phyloP scores from a whole-genome alignment of 2,329 filamentous ascomycete species.

The Colletotrichum sp. region DNA sequence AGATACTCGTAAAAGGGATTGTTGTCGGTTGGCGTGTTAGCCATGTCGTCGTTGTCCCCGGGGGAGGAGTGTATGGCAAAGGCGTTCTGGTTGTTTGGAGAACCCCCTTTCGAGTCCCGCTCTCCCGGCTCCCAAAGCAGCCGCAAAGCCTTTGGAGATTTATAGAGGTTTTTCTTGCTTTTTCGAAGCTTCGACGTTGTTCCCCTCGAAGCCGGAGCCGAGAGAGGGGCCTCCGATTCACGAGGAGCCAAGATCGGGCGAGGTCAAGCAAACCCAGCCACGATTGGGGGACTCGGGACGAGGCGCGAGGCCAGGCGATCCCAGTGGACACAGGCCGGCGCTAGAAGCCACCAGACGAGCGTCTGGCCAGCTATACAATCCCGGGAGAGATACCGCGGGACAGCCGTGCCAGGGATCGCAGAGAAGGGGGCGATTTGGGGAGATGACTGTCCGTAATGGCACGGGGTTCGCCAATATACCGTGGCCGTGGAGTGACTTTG shows the following conservation, averaged over 20 bases:
- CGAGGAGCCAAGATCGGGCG: conserved; percentile 9
- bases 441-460: background rate
- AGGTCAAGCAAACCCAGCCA: background rate
- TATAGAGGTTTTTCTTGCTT: background rate
- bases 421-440: background rate
- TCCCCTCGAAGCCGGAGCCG: background rate
- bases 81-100: background rate
- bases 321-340: background rate
- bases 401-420: background rate
- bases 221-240: background rate
- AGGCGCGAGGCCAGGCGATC: background rate
- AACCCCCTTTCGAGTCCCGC: conserved; percentile 2
- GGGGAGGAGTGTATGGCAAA: background rate
- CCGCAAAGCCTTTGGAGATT: conserved; percentile 5
- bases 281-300: background rate
- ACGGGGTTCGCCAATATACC: background rate
- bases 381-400: background rate
- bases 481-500: conserved; percentile 13
- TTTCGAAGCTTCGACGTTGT: background rate
- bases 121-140: background rate
- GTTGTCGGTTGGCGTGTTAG: conserved; percentile 1
- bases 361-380: background rate
- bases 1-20: conserved; percentile 13
- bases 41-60: conserved; percentile 2
- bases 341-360: background rate